Base-by-base conservation (phyloP, 306 rosid species). In the Castanospermum australe region DNA sequence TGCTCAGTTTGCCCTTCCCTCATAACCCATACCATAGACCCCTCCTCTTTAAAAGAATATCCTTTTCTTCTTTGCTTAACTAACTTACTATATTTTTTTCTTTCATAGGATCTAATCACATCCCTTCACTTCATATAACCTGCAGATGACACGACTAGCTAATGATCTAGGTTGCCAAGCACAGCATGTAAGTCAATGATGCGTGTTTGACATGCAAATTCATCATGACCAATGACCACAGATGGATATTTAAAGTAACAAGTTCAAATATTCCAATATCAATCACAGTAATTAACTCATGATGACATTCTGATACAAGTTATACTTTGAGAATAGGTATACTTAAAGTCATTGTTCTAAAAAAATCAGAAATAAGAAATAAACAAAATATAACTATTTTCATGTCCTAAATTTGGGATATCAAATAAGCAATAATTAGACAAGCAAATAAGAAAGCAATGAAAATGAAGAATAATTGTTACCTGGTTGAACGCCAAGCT, bases 401-500 rank as follows among this genome's bases (percentile, higher is more conserved):
- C 56, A 56, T 73, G 78, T 57, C 59, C 69, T 57, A 42, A 79
- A 17, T 60, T 12, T 15, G 11, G 67, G 51, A 11, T 57, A n/a
- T n/a, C n/a, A n/a, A n/a, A 8, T 50, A 50, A 50, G 25, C 22
- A 36, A 55, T 59, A 60, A 79, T 45, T 60, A 70, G 17, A 51
- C 24, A 67, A 80, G 33, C 79, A 77, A 59, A 73, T 25, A 62
- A 68, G 32, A 52, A 22, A 79, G 20, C 69, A 30, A 28, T 38
- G 79, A 76, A 55, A 35, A 68, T 45, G 42, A 57, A 71, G 48
- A 14, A 79, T 75, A 66, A 39, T 66, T 20, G 70, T 66, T 56
- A 92, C 99, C 96, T 89, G 94, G 83, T 95, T 95, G 81, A 79
- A 95, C 54, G 90, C 98, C 80, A 95, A 91, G 88, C 97, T 91